Base-by-base conservation (phyloP, 2,329 filamentous ascomycete species). In the Akanthomyces lecanii region DNA sequence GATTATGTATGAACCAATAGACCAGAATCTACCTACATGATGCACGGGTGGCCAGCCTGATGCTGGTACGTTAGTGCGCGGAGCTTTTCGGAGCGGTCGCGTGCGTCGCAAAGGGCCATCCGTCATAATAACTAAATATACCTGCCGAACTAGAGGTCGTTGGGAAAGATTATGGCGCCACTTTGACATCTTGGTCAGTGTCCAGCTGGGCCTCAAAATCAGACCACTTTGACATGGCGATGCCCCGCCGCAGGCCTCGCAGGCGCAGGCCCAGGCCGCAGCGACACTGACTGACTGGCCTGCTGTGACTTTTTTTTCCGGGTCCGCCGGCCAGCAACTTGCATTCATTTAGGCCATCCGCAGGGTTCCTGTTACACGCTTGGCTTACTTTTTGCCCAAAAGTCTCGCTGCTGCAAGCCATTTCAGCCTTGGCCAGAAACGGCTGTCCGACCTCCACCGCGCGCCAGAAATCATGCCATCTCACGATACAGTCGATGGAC, bases 381-480 rank as follows among this genome's bases (percentile, higher is more conserved):
- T 48, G 55, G 44, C 45, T 58, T 58, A 50, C 21, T 44, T 51
- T 60, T 60, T 42, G 33, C 25, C 23, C 21, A 52, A 28, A 28
- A 44, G 28, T 53, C 18, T n/a, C 21, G 33, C 16, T 21, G 5
- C 36, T 52, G 60, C 44, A 48, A 42, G 52, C 60, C 60, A 62
- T 61, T 30, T 33, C 30, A 42, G 60, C 23, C 60, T 62, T 56
- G 60, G 60, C 60, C 52, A 50, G 25, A 62, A 62, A 33, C 51
- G 38, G 42, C 16, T 18, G 42, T 50, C 59, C 14, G 14, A 12
- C 42, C 59, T 56, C 60, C 60, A 62, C 60, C 42, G 45, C 60
- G 45, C 60, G 44, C 52, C 60, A 62, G 44, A 62, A 62, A 62
- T 62, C 60, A 62, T 62, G 60, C 60, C 60, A 62, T 62, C 51